A percentile compares a stretch with the other conserved stretches of the same genome.
These are phyloP conservation scores for Colletotrichum scovillei DNA, from an alignment of 2,329 filamentous ascomycete species.

Conservation along the genomic window DNA sequence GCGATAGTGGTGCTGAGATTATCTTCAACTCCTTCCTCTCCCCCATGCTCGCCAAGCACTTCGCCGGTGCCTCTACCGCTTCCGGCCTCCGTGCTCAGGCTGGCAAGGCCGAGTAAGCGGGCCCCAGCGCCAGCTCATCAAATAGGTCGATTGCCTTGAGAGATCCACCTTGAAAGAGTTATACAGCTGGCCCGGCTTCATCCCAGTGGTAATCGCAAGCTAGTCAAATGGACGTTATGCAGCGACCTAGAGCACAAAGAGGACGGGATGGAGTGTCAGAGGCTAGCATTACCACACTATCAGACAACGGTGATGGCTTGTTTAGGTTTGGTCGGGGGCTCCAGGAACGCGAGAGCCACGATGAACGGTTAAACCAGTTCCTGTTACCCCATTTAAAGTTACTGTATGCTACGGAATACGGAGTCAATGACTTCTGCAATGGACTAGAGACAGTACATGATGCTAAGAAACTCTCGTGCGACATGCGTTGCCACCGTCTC, in stretches of 20 bases:
- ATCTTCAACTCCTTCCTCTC: constrained; percentile 97
- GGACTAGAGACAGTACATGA: constrained; percentile 26
- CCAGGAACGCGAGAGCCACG: constrained; percentile 21
- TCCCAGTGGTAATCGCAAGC: constrained; percentile 24
- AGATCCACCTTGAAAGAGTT: constrained; percentile 26
- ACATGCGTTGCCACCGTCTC: constrained; percentile 3
- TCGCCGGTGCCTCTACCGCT: constrained; percentile 77
- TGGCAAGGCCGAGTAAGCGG: constrained; percentile 75
- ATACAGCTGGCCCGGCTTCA: constrained; percentile 27
- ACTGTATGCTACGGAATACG: constrained; percentile 29
- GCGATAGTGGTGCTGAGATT: constrained; percentile 86
- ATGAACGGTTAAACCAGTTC: constrained; percentile 27
- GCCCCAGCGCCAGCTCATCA: constrained; percentile 18
- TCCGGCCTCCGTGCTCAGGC: constrained; percentile 90
- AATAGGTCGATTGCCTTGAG: constrained; percentile 33
- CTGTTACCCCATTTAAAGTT: constrained; percentile 34
- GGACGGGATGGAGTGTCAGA: constrained; percentile 11
- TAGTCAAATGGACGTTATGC: constrained; percentile 25
- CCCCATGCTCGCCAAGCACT: constrained; percentile 94
- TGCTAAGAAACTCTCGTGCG: constrained; percentile 11
- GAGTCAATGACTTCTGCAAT: constrained; percentile 33
- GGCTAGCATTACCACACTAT: constrained; percentile 20
- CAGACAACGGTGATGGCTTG: constrained; percentile 35
- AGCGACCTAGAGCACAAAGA: constrained; percentile 24
- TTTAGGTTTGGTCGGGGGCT: constrained; percentile 20